Percentiles rank a stretch among this genome's conserved stretches.
phyloP scores from a whole-genome alignment of 2,329 filamentous ascomycete genomes.

The Aureobasidium subglaciale region DNA sequence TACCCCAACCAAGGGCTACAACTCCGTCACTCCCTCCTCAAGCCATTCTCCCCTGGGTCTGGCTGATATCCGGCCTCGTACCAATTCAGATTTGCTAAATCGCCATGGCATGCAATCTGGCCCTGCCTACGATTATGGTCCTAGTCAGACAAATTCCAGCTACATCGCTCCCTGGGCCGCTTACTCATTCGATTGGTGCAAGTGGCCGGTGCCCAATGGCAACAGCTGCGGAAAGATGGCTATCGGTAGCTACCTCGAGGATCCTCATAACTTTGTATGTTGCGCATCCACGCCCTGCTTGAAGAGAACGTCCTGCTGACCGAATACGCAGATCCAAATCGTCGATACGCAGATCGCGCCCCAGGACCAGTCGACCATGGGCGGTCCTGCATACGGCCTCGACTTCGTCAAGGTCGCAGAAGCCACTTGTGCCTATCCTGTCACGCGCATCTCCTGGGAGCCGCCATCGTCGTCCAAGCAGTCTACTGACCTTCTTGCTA shows the following conservation, averaged over 20 bases:
- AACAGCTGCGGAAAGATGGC: slow-evolving; percentile 84
- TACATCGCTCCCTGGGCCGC: slow-evolving; percentile 91
- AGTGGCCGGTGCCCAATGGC: slow-evolving; percentile 71
- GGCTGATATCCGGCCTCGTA: slow-evolving; percentile 81
- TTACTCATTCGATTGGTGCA: slow-evolving; percentile 98
- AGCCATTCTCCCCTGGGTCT: slow-evolving; percentile 86
- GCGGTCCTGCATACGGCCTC: slow-evolving; percentile 65
- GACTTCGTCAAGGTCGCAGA: slow-evolving; percentile 93
- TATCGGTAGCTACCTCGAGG: slow-evolving; percentile 91
- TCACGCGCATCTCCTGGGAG: slow-evolving; percentile 92
- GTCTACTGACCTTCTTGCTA: slow-evolving; percentile 88
- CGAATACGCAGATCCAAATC: slow-evolving; percentile 73
- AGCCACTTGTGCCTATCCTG: slow-evolving; percentile 94
- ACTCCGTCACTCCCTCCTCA: slow-evolving; percentile 50
- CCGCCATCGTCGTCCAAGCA: slow-evolving; percentile 92
- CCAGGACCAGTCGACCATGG: slow-evolving; percentile 61
- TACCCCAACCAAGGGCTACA: slow-evolving; percentile 30
- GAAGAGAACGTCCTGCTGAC: neutral
- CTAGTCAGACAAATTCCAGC: slow-evolving; percentile 70
- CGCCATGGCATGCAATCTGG: slow-evolving; percentile 56
- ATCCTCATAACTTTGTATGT: slow-evolving; percentile 92
- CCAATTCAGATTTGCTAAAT: slow-evolving; percentile 65
- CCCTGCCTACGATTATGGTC: slow-evolving; percentile 56
- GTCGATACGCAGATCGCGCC: slow-evolving; percentile 75
- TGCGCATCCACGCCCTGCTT: neutral